phyloP scores from a whole-genome alignment of 305 asterid species.

The Striga hermonthica region DNA sequence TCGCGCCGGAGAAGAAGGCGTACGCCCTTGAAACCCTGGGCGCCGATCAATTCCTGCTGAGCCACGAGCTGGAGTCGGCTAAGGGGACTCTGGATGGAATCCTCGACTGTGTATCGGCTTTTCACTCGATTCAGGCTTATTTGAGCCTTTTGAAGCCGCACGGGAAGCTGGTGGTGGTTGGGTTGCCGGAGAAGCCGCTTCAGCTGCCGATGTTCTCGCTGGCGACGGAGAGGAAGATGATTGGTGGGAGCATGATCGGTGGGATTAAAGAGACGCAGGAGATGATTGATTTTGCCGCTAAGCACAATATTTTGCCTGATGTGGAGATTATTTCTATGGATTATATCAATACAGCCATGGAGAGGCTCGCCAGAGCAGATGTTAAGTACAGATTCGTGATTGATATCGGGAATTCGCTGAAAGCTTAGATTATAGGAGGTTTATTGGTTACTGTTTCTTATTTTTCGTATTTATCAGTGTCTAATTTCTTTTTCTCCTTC shows the following conservation, averaged over 20 bases:
- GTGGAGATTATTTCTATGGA: slow-evolving; percentile 16
- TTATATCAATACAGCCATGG: slow-evolving; percentile 4
- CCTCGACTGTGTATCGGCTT: not conserved
- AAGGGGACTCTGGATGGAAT: not conserved
- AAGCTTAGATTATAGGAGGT: not conserved
- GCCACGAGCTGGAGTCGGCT: not conserved
- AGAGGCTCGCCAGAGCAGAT: slow-evolving; percentile 12
- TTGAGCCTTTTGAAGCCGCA: not conserved
- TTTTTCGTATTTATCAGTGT: too few relatives aligned
- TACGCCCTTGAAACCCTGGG: slow-evolving; percentile 6
- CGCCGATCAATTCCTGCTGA: slow-evolving; percentile 4
- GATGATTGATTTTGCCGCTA: slow-evolving; percentile 8
- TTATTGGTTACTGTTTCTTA: too few relatives aligned
- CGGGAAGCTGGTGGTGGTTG: slow-evolving; percentile 2
- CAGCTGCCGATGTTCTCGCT: slow-evolving; percentile 13
- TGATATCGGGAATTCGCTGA: not conserved
- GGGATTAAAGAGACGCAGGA: slow-evolving; percentile 16
- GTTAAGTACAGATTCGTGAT: slow-evolving; percentile 11
- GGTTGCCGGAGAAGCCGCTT: not conserved
- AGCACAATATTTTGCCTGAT: slow-evolving; percentile 2
- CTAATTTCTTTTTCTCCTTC: too few relatives aligned
- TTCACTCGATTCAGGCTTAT: not conserved
- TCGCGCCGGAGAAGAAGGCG: slow-evolving; percentile 1
- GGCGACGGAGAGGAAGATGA: slow-evolving; percentile 8
- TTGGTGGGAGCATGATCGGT: slow-evolving; percentile 11